Conservation (phyloP, 1,284 basidiomycete genomes). For the Apiotrichum siamense region DNA sequence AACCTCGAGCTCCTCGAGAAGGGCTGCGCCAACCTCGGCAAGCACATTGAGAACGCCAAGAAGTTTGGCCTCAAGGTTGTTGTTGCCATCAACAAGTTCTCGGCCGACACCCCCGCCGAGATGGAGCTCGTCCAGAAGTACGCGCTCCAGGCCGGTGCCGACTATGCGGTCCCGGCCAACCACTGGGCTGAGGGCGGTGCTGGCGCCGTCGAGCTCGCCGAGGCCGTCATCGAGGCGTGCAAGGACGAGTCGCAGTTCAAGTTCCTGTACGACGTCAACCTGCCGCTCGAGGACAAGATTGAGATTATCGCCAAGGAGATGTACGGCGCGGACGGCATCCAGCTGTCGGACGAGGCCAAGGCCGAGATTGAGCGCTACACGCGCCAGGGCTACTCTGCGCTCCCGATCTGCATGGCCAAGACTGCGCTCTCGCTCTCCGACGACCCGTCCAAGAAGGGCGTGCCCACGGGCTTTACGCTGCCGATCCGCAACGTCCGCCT, state of each 20-base stretch:
- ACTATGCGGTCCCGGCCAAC: slow-evolving; percentile 90
- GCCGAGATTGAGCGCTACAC: slow-evolving; percentile 89
- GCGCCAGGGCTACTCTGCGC: slow-evolving; percentile 55
- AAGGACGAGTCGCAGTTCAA: slow-evolving; percentile 77
- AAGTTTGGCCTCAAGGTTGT: slow-evolving; percentile 97
- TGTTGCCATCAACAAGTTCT: slow-evolving; percentile 91
- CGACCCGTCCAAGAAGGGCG: slow-evolving; percentile 84
- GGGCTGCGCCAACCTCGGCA: slow-evolving; percentile 87
- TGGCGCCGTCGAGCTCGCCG: slow-evolving; percentile 77
- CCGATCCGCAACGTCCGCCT: slow-evolving; percentile 85
- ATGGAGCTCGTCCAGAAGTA: slow-evolving; percentile 76
- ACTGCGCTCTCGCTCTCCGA: slow-evolving; percentile 96
- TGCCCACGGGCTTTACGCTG: slow-evolving; percentile 83
- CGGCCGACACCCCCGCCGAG: slow-evolving; percentile 88
- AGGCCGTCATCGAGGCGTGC: slow-evolving; percentile 78
- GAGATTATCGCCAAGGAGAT: slow-evolving; percentile 78
- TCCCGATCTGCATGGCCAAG: slow-evolving; percentile 92
- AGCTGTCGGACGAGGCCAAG: slow-evolving; percentile 73
- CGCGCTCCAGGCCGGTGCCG: slow-evolving; percentile 79
- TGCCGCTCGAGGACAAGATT: slow-evolving; percentile 82
- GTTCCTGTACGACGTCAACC: slow-evolving; percentile 81
- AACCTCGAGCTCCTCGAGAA: slow-evolving; percentile 83
- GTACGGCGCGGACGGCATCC: slow-evolving; percentile 84
- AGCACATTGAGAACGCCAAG: slow-evolving; percentile 90
- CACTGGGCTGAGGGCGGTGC: slow-evolving; percentile 94